These are phyloP conservation scores for Austropuccinia psidii DNA, from an alignment of 1,284 basidiomycete species.

Conservation along the genomic window DNA sequence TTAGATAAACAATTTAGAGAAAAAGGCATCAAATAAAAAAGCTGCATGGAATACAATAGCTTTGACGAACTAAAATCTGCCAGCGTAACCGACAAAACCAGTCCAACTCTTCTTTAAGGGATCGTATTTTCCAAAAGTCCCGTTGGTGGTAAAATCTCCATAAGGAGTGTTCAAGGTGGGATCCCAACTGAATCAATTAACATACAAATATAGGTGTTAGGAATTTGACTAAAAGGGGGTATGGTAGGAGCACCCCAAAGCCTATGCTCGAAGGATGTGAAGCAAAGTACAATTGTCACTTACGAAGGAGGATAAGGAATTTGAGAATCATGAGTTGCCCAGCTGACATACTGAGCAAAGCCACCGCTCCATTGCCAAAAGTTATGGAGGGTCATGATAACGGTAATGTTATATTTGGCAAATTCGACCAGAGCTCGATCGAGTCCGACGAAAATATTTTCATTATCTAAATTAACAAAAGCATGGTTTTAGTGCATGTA, in stretches of 20 bases:
- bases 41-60: neutral
- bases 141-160: conserved; percentile 40
- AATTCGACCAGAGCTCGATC: conserved; percentile 41
- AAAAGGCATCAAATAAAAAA: neutral
- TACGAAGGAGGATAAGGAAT: conserved; percentile 41
- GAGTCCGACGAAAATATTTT: conserved; percentile 40
- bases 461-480: conserved; percentile 38
- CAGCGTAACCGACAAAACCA: conserved; percentile 36
- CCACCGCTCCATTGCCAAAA: conserved; percentile 36
- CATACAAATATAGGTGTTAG: neutral
- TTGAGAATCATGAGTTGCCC: conserved; percentile 39
- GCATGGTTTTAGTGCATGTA: too few species aligned
- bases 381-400: conserved; percentile 40
- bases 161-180: conserved; percentile 37
- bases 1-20: too few species aligned
- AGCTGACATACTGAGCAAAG: conserved; percentile 39
- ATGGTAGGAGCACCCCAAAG: neutral
- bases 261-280: neutral
- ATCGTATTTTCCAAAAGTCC: conserved; percentile 36
- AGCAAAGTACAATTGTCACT: conserved; percentile 28
- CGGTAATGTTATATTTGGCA: conserved; percentile 39
- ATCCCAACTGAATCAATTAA: conserved; percentile 39
- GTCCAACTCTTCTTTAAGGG: neutral
- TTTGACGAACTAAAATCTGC: conserved; percentile 39
- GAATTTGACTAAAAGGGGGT: neutral